Evolutionary conservation across 176 grass and related monocot species (phyloP), one percentile per base, ranked within the genome.

Genomic region (Ensete glaucum): DNA sequence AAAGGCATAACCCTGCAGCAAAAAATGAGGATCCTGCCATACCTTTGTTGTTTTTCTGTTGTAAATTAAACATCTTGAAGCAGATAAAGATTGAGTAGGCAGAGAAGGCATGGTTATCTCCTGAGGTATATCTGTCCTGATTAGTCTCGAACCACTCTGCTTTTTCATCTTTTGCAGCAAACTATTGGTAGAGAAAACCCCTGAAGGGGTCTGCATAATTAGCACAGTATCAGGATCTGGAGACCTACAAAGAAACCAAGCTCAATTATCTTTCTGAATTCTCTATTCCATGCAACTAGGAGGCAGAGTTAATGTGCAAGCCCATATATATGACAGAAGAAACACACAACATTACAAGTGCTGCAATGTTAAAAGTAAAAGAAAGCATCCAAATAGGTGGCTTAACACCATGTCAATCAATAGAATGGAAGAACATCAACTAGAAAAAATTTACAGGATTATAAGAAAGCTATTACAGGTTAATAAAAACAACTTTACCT

Each of bases 51-150:
- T 73, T 24, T 72, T 73, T 71, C 85, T 83, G 59, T 80, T 82
- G 81, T 91, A 91, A 74, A 89, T 73, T 73, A 81, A 82, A 68
- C 95, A 99, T 82, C 88, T 91, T 62, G 84, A 75, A 78, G 85
- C 68, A 80, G 85, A 81, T 64, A 80, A 85, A 52, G 77, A 50
- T 54, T 82, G 82, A 86, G 88, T 84, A 76, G 70, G 12, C 54
- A 58, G 63, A 66, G 78, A n/a, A 73, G 86, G 70, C 53, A 79
- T 62, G 52, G 79, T 53, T 22, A 48, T 73, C 73, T 90, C 85
- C 53, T 79, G 73, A 62, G 69, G 69, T 55, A 73, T 83, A 11
- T 94, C 88, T n/a, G 69, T 84, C 79, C 76, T 91, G 55, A 80
- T 55, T 54, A 94, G 72, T 76, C 86, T 89, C 16, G 78, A n/a